phyloP scores from a whole-genome alignment of 2,329 filamentous ascomycete species.

The Pestalotiopsis sp. region DNA sequence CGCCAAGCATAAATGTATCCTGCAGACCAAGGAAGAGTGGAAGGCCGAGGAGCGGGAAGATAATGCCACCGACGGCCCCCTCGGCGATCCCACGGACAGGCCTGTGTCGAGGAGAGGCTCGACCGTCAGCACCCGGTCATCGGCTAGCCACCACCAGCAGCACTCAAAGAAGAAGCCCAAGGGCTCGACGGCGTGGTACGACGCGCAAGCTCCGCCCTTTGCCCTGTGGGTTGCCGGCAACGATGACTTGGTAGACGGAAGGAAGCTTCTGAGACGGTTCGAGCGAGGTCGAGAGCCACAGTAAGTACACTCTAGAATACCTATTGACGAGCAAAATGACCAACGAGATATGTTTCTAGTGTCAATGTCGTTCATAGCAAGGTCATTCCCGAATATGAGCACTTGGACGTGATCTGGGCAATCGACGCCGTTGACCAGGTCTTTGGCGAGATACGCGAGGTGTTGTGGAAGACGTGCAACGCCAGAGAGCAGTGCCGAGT shows the following conservation, averaged over 20 bases:
- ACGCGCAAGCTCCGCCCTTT: slow-evolving; percentile 76
- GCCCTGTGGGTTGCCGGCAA: slow-evolving; percentile 86
- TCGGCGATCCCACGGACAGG: slow-evolving; percentile 29
- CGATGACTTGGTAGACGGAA: slow-evolving; percentile 84
- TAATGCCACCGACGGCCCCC: slow-evolving; percentile 40
- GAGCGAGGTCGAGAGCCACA: slow-evolving; percentile 78
- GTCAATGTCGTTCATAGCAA: slow-evolving; percentile 81
- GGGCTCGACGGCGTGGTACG: slow-evolving; percentile 76
- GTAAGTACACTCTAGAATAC: neutral
- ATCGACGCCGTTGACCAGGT: slow-evolving; percentile 86
- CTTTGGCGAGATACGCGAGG: slow-evolving; percentile 76
- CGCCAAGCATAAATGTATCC: slow-evolving; percentile 79
- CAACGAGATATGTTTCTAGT: neutral
- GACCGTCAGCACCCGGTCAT: slow-evolving; percentile 10
- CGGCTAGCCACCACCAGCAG: slow-evolving; percentile 27
- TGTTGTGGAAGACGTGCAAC: slow-evolving; percentile 79
- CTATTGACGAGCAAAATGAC: no score
- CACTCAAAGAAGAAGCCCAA: slow-evolving; percentile 40
- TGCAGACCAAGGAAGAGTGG: slow-evolving; percentile 74
- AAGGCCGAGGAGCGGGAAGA: slow-evolving; percentile 64
- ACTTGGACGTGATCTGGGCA: slow-evolving; percentile 93
- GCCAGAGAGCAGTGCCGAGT: slow-evolving; percentile 59
- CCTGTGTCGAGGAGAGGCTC: neutral
- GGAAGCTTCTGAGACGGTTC: slow-evolving; percentile 73
- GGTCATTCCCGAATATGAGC: slow-evolving; percentile 85